These are phyloP conservation scores for Verbascum thapsus DNA, from an alignment of 257 asterid species.

Conservation along the genomic window DNA sequence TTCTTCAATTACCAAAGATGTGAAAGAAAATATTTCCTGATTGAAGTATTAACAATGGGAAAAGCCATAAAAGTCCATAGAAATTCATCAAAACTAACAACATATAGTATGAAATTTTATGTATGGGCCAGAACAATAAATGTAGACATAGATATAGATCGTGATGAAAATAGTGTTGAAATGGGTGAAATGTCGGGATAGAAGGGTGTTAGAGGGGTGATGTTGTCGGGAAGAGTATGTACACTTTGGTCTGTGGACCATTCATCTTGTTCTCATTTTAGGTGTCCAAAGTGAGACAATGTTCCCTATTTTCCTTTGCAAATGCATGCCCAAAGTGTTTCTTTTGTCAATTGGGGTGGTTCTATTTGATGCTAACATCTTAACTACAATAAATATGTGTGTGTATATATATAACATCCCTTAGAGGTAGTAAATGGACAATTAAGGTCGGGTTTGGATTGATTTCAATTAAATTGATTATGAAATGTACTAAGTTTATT, in stretches of 20 bases:
- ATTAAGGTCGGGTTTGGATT: too few species aligned
- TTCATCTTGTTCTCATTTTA: slow-evolving; percentile 31
- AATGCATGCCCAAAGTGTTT: slow-evolving; percentile 29
- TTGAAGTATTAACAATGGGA: too few species aligned
- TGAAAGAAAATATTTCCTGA: too few species aligned
- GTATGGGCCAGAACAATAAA: neutral
- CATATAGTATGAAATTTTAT: too few species aligned
- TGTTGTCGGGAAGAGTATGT: slow-evolving; percentile 32
- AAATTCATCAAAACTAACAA: too few species aligned
- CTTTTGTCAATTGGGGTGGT: neutral
- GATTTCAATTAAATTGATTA: too few species aligned
- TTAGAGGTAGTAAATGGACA: too few species aligned
- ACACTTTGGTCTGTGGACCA: slow-evolving; percentile 38
- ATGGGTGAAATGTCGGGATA: slow-evolving; percentile 43
- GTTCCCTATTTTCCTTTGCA: slow-evolving; percentile 29
- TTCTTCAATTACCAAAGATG: too few species aligned
- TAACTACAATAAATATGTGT: slow-evolving; percentile 16
- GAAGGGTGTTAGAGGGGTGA: slow-evolving; percentile 27
- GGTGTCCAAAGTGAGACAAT: slow-evolving; percentile 34
- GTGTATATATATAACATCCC: too few species aligned
- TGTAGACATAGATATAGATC: neutral
- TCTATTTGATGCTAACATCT: slow-evolving; percentile 26
- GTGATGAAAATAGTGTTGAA: neutral
- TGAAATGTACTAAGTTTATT: too few species aligned
- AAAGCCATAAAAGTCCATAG: too few species aligned